A percentile compares a stretch with the other conserved stretches of the same genome.
Conservation (phyloP, 1,284 basidiomycete species). For the Athelia psychrophila region DNA sequence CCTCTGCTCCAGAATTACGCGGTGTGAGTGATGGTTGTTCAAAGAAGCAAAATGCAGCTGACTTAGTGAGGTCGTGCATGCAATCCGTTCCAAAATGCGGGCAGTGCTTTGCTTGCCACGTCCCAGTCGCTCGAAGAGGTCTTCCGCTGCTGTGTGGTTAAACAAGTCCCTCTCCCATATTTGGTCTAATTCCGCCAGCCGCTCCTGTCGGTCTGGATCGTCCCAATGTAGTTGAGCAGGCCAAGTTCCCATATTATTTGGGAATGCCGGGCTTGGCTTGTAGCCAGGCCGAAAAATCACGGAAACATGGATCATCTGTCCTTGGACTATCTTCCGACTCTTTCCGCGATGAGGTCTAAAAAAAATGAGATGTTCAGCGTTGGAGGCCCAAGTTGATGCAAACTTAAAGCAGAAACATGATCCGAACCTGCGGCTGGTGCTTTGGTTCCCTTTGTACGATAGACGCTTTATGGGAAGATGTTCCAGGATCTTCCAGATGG, state of each 20-base stretch:
- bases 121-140: background rate
- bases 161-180: background rate
- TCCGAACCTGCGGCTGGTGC: background rate
- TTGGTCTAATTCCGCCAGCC: background rate
- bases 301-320: constrained; percentile 28
- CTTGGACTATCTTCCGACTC: constrained; percentile 21
- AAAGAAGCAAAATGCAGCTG: too few relatives aligned
- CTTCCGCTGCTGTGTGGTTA: background rate
- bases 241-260: background rate
- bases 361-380: too few relatives aligned
- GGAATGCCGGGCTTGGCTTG: background rate
- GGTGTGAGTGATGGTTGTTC: too few relatives aligned
- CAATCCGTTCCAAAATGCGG: too few relatives aligned
- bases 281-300: constrained; percentile 6
- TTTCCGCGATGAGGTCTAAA: constrained; percentile 20
- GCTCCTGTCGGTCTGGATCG: background rate
- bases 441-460: background rate
- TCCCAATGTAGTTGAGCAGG: background rate
- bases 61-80: too few relatives aligned
- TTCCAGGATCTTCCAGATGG: background rate
- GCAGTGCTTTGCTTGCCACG: too few relatives aligned
- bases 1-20: too few relatives aligned
- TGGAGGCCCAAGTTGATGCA: background rate
- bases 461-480: background rate
- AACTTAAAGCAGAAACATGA: background rate